These are phyloP conservation scores for Solanum ossicruentum DNA, from an alignment of 257 asterid genomes.

Conservation along the genomic window DNA sequence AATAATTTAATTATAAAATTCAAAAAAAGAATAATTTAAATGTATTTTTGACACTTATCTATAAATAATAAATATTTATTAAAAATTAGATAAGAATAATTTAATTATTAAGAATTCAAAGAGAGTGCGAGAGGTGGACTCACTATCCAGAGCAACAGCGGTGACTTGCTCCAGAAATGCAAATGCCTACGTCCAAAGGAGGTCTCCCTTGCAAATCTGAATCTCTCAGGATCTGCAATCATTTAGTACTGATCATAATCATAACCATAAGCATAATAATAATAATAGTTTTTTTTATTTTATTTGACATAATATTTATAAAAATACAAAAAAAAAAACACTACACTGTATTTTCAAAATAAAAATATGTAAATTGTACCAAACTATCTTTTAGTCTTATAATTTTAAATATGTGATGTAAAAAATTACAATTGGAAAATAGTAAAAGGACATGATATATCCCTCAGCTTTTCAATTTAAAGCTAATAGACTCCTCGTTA, in stretches of 20 bases:
- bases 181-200: constrained; percentile 22
- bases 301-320: neutral
- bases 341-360: neutral
- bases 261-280: too few species aligned
- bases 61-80: too few species aligned
- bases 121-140: neutral
- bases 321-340: neutral
- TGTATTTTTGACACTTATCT: too few species aligned
- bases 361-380: too few species aligned
- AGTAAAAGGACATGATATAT: too few species aligned
- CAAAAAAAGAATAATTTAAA: too few species aligned
- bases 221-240: constrained; percentile 14
- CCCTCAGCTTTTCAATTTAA: too few species aligned
- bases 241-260: neutral
- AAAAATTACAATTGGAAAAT: too few species aligned
- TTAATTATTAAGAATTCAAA: too few species aligned
- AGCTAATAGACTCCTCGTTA: too few species aligned
- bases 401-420: too few species aligned
- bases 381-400: neutral
- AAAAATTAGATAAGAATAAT: neutral
- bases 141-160: constrained; percentile 19
- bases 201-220: constrained; percentile 19
- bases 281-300: neutral
- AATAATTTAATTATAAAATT: too few species aligned
- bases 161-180: constrained; percentile 11